Base-by-base conservation (phyloP, 2,329 filamentous ascomycete genomes). In the Ceratocystis huliohia region DNA sequence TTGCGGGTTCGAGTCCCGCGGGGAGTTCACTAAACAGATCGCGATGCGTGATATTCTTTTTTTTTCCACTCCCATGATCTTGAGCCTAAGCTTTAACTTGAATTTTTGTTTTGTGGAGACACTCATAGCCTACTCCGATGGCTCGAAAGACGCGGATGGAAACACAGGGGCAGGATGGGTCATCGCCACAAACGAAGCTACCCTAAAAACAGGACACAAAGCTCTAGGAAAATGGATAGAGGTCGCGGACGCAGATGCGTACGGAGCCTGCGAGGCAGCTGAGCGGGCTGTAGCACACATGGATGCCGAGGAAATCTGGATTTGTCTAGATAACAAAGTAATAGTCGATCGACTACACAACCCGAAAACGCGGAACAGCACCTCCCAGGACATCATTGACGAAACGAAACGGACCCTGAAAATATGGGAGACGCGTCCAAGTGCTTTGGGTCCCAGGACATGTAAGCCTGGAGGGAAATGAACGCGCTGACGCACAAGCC, bases 1-100 rank as follows among this genome's bases (percentile, higher is more conserved):
- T 61, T 67, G 66, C 66, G 66, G 66, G 66, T 67, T 67, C 66
- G 66, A 67, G 66, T 67, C 66, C 66, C 66, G 66, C 66, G 66
- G 64, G 66, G 66, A 64, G 66, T 67, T 65, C 50, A 33, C 5
- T 17, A 2, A 4, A 3, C 1, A 5, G 2, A 7, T 2, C 15
- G 17, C 1, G n/a, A 2, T 17, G 10, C 3, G 20, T 15, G 25
- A 1, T 25, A 1, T 7, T 56, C 17, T 56, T 30, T 57, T 57
- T 57, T 53, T 50, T 22, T 48, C 3, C 4, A 48, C 45, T 17
- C n/a, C 7, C 33, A 37, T 20, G n/a, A 17, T 20, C n/a, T 48
- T 17, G 15, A 5, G 7, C 4, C 15, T n/a, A 48, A 48, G 15
- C 17, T 53, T 25, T 53, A 22, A 10, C 13, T 3, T 22, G n/a